A percentile compares a stretch with the other conserved stretches of the same genome.
Evolutionary conservation across 352 stramenopile genomes (phyloP).

Genomic region (Phytophthora pluvialis): DNA sequence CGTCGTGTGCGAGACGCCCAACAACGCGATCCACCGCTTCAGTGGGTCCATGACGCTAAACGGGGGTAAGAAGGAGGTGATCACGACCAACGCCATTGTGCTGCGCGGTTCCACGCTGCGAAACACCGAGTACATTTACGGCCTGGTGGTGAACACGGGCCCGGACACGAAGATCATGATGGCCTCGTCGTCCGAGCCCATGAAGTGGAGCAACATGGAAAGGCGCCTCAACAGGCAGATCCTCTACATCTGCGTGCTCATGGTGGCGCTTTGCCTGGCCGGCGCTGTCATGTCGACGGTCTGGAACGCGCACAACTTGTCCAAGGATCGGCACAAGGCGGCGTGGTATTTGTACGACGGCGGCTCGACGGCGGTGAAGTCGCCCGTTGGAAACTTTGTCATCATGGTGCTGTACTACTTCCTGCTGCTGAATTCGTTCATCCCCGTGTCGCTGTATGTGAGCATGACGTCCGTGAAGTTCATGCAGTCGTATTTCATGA

Average conservation of each 20-base stretch:
- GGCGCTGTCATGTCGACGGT: conserved; percentile 66
- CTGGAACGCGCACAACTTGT: conserved; percentile 76
- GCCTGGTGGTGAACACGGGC: conserved; percentile 92
- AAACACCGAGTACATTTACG: conserved; percentile 93
- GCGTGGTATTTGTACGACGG: conserved; percentile 83
- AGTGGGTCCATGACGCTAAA: conserved; percentile 83
- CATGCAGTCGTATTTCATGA: conserved; percentile 93
- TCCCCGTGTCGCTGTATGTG: conserved; percentile 95
- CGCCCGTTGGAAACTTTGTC: conserved; percentile 78
- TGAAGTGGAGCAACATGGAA: conserved; percentile 93
- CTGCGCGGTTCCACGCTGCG: conserved; percentile 89
- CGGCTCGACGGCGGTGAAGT: conserved; percentile 50
- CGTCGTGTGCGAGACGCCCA: conserved; percentile 84
- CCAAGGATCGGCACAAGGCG: conserved; percentile 27
- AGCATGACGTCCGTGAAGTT: conserved; percentile 95
- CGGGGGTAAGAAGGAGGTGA: conserved; percentile 67
- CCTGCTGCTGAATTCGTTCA: conserved; percentile 94
- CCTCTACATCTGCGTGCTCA: conserved; percentile 83
- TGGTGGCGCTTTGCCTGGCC: conserved; percentile 78
- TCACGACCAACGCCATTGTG: conserved; percentile 83
- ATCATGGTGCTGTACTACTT: conserved; percentile 95
- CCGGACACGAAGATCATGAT: conserved; percentile 92
- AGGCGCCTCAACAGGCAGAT: conserved; percentile 82
- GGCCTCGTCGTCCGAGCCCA: conserved; percentile 72
- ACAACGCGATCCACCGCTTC: conserved; percentile 93